A percentile compares a stretch with the other conserved stretches of the same genome.
These are phyloP conservation scores for Pestalotiopsis sp. DNA, from an alignment of 2,329 filamentous ascomycete species.

Conservation along the genomic window DNA sequence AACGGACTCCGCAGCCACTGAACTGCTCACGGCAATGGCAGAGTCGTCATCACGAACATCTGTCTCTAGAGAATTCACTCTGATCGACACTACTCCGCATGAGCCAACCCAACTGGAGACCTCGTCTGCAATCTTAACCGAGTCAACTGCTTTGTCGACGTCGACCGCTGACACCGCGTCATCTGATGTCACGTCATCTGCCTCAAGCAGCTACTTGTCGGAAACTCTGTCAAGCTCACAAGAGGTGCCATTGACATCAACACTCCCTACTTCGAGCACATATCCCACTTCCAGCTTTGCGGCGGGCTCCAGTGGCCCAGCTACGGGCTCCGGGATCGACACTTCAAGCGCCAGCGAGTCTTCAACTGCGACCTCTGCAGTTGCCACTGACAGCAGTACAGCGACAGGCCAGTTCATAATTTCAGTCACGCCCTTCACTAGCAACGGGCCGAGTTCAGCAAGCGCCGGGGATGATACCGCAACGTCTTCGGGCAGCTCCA, in stretches of 20 bases:
- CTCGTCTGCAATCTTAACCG: not conserved
- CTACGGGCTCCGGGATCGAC: not conserved
- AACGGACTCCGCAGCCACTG: not conserved
- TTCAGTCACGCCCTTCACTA: not conserved
- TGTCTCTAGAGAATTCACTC: constrained; percentile 12
- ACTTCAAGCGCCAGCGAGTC: not conserved
- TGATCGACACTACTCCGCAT: constrained; percentile 12
- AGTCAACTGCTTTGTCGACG: not conserved
- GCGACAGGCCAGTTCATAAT: not conserved
- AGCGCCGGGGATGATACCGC: not conserved
- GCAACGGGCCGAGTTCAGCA: not conserved
- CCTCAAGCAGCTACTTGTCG: not conserved
- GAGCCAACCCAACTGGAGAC: not conserved
- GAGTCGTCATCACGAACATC: constrained; percentile 7
- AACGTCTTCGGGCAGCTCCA: not conserved
- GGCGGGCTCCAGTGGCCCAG: not conserved
- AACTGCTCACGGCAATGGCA: too few relatives aligned
- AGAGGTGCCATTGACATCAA: not conserved
- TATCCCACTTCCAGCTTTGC: not conserved
- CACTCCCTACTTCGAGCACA: not conserved
- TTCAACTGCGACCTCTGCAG: not conserved
- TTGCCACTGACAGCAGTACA: not conserved
- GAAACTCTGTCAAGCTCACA: not conserved
- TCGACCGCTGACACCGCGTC: not conserved
- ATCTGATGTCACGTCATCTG: not conserved